Evolutionary conservation across 1,139 yeast genomes (phyloP).

Genomic region (Meyerozyma smithsonii): DNA sequence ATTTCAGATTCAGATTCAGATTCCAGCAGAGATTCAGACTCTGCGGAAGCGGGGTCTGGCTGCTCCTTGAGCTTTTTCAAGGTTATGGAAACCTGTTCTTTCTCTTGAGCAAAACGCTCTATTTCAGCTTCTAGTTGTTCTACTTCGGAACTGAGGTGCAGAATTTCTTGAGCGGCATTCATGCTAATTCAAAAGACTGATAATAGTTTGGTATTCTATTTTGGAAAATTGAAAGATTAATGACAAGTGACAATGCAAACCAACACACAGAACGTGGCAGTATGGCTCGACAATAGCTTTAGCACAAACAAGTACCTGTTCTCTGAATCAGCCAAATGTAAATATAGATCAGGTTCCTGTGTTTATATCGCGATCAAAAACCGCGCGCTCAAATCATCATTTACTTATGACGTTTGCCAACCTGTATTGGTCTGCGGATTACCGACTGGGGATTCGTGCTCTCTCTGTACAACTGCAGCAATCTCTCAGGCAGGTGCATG

Average conservation of each 20-base stretch:
- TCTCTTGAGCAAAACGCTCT: not conserved
- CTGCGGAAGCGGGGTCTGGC: not conserved
- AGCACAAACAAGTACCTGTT: not conserved
- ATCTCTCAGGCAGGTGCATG: slow-evolving; percentile 39
- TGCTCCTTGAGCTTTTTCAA: not conserved
- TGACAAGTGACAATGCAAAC: not conserved
- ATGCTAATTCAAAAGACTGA: not conserved
- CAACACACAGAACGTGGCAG: too few relatives aligned
- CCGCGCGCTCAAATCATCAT: not conserved
- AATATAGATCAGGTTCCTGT: too few relatives aligned
- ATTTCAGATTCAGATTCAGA: not conserved
- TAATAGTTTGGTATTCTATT: too few relatives aligned
- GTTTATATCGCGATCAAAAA: not conserved
- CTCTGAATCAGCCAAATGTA: not conserved
- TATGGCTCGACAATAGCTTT: too few relatives aligned
- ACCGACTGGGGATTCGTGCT: slow-evolving; percentile 30
- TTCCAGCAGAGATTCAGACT: not conserved
- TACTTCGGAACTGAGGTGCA: not conserved
- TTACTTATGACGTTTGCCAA: slow-evolving; percentile 21
- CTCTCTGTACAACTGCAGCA: slow-evolving; percentile 27
- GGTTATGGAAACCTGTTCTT: not conserved
- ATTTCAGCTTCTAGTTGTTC: not conserved
- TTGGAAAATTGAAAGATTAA: not conserved
- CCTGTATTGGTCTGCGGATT: slow-evolving; percentile 43
- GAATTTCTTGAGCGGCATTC: not conserved